phyloP scores from a whole-genome alignment of 306 rosid species.

The Prunus dulcis region DNA sequence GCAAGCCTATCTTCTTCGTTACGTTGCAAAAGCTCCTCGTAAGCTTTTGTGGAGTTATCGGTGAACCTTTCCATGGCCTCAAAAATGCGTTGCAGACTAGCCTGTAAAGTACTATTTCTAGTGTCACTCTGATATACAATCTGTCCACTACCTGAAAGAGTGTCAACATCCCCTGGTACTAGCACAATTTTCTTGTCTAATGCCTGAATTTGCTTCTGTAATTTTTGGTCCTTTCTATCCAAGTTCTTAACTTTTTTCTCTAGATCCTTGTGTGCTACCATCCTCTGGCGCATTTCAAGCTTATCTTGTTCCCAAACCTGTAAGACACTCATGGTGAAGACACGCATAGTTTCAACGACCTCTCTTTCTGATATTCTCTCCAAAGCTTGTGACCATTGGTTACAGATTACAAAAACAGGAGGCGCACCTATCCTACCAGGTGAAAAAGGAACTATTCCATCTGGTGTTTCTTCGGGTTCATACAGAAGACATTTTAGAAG shows the following conservation, averaged over 20 bases:
- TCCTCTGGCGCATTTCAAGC: constrained; percentile 62
- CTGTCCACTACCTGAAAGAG: constrained; percentile 50
- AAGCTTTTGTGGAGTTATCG: constrained; percentile 57
- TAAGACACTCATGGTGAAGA: constrained; percentile 66
- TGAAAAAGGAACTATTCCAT: constrained; percentile 87
- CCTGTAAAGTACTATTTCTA: constrained; percentile 67
- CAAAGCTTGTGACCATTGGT: constrained; percentile 95
- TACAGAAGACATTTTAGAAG: constrained; percentile 72
- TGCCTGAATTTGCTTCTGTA: constrained; percentile 86
- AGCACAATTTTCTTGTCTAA: constrained; percentile 63
- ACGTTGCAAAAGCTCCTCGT: constrained; percentile 78
- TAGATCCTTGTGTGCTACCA: constrained; percentile 68
- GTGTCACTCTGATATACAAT: constrained; percentile 73
- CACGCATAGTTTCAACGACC: constrained; percentile 80
- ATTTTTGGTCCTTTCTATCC: constrained; percentile 85
- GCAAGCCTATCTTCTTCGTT: constrained; percentile 55
- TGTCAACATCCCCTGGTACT: constrained; percentile 52
- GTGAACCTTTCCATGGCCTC: constrained; percentile 97
- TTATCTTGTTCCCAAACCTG: constrained; percentile 88
- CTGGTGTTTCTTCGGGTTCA: constrained; percentile 90
- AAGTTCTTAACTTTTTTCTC: constrained; percentile 66
- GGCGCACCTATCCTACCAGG: constrained; percentile 96
- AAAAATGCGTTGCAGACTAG: constrained; percentile 78
- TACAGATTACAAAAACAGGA: constrained; percentile 80
- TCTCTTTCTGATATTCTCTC: constrained; percentile 86